These are phyloP conservation scores for Blumeria hordei DNA, from an alignment of 2,329 filamentous ascomycete genomes.

Conservation along the genomic window DNA sequence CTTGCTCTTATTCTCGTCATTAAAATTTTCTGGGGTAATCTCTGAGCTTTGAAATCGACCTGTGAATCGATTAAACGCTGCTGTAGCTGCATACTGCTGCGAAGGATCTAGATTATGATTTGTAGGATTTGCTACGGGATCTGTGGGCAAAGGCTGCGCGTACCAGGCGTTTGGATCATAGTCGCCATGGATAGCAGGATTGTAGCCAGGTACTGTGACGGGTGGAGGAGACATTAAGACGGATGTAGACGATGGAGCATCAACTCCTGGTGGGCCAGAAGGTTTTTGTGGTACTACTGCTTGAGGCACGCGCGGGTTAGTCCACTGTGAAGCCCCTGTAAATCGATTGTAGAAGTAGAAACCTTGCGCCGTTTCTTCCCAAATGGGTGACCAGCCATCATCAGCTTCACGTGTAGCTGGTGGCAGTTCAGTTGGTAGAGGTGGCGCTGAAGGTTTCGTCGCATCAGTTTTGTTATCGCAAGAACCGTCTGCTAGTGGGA, in stretches of 20 bases:
- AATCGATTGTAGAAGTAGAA: constrained; percentile 76
- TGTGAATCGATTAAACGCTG: constrained; percentile 76
- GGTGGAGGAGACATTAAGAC: constrained; percentile 11
- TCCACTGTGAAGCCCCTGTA: constrained; percentile 55
- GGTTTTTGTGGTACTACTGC: constrained; percentile 6
- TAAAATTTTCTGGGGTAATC: constrained; percentile 49
- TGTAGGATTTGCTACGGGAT: constrained; percentile 11
- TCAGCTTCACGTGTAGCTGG: constrained; percentile 28
- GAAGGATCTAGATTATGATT: constrained; percentile 17
- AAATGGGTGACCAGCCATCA: constrained; percentile 60
- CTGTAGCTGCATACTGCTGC: constrained; percentile 38
- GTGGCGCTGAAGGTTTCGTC: constrained; percentile 5
- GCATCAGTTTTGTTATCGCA: not conserved
- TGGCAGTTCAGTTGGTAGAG: constrained; percentile 25
- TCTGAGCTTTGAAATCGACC: constrained; percentile 53
- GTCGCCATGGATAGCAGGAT: constrained; percentile 84
- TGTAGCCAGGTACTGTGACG: constrained; percentile 40
- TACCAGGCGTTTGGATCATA: constrained; percentile 96
- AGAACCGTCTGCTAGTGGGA: not conserved
- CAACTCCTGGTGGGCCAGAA: constrained; percentile 13
- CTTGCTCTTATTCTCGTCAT: constrained; percentile 65
- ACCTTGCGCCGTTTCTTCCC: constrained; percentile 41
- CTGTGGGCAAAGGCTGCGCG: constrained; percentile 31
- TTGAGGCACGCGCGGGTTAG: constrained; percentile 53
- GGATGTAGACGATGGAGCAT: constrained; percentile 10